Evolutionary conservation across 2,329 filamentous ascomycete genomes (phyloP).

Genomic region (Arthrobotrys iridis): DNA sequence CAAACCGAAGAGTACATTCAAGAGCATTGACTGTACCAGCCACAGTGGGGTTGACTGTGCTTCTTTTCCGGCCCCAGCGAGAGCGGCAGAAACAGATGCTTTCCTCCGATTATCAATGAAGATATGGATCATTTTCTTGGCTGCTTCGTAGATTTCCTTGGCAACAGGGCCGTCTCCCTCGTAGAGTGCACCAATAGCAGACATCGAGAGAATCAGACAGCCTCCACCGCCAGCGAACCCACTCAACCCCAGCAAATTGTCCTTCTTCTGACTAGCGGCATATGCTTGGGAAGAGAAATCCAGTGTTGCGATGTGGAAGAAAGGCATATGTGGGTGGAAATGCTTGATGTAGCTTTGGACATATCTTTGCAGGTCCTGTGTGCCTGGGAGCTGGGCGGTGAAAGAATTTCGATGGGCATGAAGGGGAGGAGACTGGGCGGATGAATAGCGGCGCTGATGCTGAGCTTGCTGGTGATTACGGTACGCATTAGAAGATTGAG

Average conservation of each 20-base stretch:
- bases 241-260: constrained; percentile 67
- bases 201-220: constrained; percentile 87
- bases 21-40: constrained; percentile 95
- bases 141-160: constrained; percentile 86
- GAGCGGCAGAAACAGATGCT: constrained; percentile 75
- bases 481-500: constrained; percentile 71
- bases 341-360: constrained; percentile 89
- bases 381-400: constrained; percentile 72
- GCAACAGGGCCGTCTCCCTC: constrained; percentile 83
- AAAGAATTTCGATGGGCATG: constrained; percentile 59
- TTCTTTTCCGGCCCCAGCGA: constrained; percentile 68
- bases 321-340: constrained; percentile 95
- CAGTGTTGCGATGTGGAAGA: constrained; percentile 88
- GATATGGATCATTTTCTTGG: constrained; percentile 93
- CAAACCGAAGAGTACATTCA: constrained; percentile 95
- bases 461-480: constrained; percentile 67
- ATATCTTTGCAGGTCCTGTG: constrained; percentile 86
- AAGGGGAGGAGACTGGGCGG: constrained; percentile 57
- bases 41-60: constrained; percentile 77
- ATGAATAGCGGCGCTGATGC: constrained; percentile 64
- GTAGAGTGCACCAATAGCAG: constrained; percentile 85
- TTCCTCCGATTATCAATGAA: constrained; percentile 92
- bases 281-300: constrained; percentile 84
- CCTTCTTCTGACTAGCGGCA: constrained; percentile 69
- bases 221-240: constrained; percentile 78